These are phyloP conservation scores for Calonectria pseudoturangicola DNA, from an alignment of 2,329 filamentous ascomycete species.

Conservation along the genomic window DNA sequence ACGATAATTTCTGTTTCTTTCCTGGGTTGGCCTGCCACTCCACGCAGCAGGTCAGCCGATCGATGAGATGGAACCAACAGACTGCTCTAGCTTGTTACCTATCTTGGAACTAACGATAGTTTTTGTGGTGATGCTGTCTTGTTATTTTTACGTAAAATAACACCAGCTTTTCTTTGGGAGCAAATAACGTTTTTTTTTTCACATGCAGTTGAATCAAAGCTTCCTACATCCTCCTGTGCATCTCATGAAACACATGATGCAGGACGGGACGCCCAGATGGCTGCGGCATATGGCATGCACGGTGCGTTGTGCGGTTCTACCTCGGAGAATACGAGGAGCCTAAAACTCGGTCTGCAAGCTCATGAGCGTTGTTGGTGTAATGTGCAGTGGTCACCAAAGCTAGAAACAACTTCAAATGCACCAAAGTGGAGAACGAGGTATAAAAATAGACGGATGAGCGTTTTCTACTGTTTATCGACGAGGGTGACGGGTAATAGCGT, in stretches of 20 bases:
- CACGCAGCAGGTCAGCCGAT: neutral
- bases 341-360: neutral
- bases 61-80: neutral
- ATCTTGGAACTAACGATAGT: neutral
- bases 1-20: too few relatives aligned
- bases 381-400: neutral
- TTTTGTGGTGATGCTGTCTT: neutral
- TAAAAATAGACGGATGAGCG: neutral
- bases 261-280: neutral
- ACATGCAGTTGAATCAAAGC: neutral
- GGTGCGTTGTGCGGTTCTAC: neutral
- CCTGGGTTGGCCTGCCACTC: neutral
- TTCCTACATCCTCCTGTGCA: neutral
- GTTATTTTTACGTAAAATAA: neutral
- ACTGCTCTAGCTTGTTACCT: neutral
- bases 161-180: neutral
- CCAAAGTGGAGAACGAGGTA: neutral
- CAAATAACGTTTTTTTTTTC: neutral
- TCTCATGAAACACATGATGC: neutral
- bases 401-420: neutral
- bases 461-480: neutral
- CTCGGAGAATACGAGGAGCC: neutral
- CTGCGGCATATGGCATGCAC: neutral
- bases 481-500: neutral
- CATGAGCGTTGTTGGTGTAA: neutral